Evolutionary conservation across 176 grass and related monocot genomes (phyloP).

Genomic region (Triticum dicoccoides): DNA sequence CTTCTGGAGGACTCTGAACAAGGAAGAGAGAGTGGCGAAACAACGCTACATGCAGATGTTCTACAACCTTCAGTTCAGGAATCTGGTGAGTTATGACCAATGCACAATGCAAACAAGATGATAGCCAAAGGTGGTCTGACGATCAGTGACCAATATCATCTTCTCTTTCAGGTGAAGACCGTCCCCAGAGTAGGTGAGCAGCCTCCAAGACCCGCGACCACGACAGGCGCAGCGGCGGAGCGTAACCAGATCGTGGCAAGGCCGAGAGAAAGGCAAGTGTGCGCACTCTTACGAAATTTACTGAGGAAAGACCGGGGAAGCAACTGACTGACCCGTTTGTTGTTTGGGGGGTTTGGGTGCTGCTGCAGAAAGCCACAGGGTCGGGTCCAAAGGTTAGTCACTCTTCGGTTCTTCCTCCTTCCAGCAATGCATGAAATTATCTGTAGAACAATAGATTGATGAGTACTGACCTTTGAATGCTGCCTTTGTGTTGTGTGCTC

Average conservation of each 20-base stretch:
- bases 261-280: conserved; percentile 63
- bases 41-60: conserved; percentile 74
- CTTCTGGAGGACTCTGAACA: conserved; percentile 88
- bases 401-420: neutral
- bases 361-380: conserved; percentile 13
- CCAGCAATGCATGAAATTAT: conserved; percentile 18
- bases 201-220: neutral
- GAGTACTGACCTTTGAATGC: neutral
- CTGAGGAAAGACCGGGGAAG: conserved; percentile 42
- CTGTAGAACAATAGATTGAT: neutral
- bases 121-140: neutral
- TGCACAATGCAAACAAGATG: neutral
- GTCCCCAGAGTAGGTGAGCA: conserved; percentile 35
- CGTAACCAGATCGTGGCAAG: neutral
- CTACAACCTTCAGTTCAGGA: conserved; percentile 85
- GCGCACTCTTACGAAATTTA: conserved; percentile 55
- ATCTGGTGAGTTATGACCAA: conserved; percentile 45
- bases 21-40: conserved; percentile 66
- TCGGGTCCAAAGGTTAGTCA: neutral
- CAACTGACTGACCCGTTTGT: conserved; percentile 54
- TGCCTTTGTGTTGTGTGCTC: conserved; percentile 9
- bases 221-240: neutral
- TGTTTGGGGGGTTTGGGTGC: conserved; percentile 31
- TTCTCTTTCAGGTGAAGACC: conserved; percentile 46
- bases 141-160: neutral